Evolutionary conservation across 495 filamentous ascomycete species (phyloP), one percentile per base, ranked within the genome.

Genomic region (Rusavskia elegans): DNA sequence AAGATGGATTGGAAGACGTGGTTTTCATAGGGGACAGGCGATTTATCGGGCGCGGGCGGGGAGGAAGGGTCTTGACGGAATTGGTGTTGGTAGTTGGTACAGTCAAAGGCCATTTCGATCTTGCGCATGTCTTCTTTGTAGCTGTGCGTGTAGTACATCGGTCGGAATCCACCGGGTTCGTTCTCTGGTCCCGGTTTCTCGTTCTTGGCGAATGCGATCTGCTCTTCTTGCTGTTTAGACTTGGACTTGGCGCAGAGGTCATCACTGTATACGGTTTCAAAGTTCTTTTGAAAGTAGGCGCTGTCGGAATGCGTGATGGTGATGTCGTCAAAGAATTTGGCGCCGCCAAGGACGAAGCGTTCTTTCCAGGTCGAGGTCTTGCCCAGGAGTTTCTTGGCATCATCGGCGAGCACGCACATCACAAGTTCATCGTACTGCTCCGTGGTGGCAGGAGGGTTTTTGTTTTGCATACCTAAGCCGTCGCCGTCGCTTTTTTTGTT

Each of bases 1-100:
- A 83, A 93, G 41, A 90, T 90, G 17, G 83, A 85, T 66, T 90
- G 86, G 61, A 87, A 90, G 19, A 93, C 76, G 64, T 89, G 86
- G 19, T 71, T 63, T 20, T 81, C 73, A 46, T 71, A 70, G 0
- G 71, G 67, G 40, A 69, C 64, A 3, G 69, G 56, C 0, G 66
- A 56, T 13, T 63, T 59, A 7, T 72, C 67, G 4, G 61, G 59
- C 1, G 52, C 54, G 5, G 48, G 53, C 2, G 65, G 64, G 1
- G 66, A 63, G n/a, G 68, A 32, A 29, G 44, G 44, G 14, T 64
- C 62, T 37, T 71, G 68, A 1, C 80, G 78, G 60, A 93, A 88
- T 64, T 93, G 86, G 54, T 82, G 72, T 61, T 93, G 86, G 66
- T 93, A 93, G 59, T 87, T 84, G 17, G 80, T 83, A 66, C 83